Evolutionary conservation across 2,329 filamentous ascomycete genomes (phyloP), one percentile per base, ranked within the genome.

Genomic region (Monosporascus sp.): DNA sequence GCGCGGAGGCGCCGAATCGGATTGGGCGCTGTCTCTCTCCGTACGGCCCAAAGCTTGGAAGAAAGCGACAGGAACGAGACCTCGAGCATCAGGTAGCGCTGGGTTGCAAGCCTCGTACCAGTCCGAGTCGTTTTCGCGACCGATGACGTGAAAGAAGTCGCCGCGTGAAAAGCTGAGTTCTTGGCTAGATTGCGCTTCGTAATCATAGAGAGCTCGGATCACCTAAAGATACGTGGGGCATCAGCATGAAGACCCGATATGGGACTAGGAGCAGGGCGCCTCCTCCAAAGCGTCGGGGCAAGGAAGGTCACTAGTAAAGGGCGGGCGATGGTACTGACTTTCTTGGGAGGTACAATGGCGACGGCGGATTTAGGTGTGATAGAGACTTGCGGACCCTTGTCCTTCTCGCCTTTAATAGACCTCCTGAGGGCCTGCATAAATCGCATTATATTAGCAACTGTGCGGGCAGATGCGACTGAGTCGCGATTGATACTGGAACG

Each of bases 81-180:
- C 94, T 61, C 91, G 86, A 49, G 91, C 90, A 72, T 88, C 88
- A 65, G 89, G 91, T 60, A 96, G 79, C 49, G 89, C 83, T 56
- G 94, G 94, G 69, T 99, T 99, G 79, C 91, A 97, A 52, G 93
- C 94, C 74, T 97, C 94, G 79, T 97, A 99, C 93, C 94, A 99
- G 69, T 97, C 91, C 41, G 78, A 76, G 70, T 97, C 93, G 78
- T 97, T 87, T 75, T 97, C 94, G 71, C 93, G 88, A 65, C 89
- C 91, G 71, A 97, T 93, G 60, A 99, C 94, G 76, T 97, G 93
- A 70, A 99, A 94, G 72, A 97, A 99, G 71, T 99, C 94, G 67
- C 94, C 94, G 69, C 91, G 89, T 60, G 87, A 91, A 74, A 99
- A 99, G 69, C 88, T 87, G 65, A 99, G 79, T 75, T 96, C 87